Base-by-base conservation (phyloP, 2,329 filamentous ascomycete species). In the Sarocladiaceae sp. region DNA sequence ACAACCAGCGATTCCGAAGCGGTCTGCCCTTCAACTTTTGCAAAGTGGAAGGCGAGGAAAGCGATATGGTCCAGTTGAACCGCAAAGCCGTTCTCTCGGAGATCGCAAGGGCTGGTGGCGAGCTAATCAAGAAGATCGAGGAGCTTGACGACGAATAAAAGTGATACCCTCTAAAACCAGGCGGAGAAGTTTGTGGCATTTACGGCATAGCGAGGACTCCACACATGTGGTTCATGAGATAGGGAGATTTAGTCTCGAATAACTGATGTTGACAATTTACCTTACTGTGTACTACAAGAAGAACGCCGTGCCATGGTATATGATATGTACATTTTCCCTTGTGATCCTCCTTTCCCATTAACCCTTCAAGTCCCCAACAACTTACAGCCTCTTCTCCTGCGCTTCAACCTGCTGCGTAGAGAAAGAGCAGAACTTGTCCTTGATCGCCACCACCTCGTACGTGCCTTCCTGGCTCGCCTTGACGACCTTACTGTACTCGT, bases 381-480 rank as follows among this genome's bases (percentile, higher is more conserved):
- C 20, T 35, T 28, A 50, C 31, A 55, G 66, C 51, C 64, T 76
- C 66, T 63, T 71, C 62, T 75, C 72, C 57, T 71, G 74, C 54
- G 74, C 78, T 50, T 75, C 75, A 42, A 77, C 70, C 57, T 82
- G 79, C 63, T 86, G 80, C 55, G 85, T 93, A 42, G 89, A 89
- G 69, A 96, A 96, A 23, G 90, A 86, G 67, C 94, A 99, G 72
- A 83, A 95, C 63, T 84, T 84, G 70, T 99, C 94, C 76, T 95
- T 95, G 70, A 99, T 96, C 11, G 90, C 87, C 26, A 97, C 89
- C 17, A 99, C 93, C 72, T 99, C 94, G 65, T 99, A 99, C 59
- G 91, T 96, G 48, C 94, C 94, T 76, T 97, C 94, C 65, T 96
- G 89, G 60, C 87, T 91, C 23, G 92, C 91, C 61, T 85, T 85